These are phyloP conservation scores for Lenwebbia sp. DNA, from an alignment of 345 rosid species.

Conservation along the genomic window DNA sequence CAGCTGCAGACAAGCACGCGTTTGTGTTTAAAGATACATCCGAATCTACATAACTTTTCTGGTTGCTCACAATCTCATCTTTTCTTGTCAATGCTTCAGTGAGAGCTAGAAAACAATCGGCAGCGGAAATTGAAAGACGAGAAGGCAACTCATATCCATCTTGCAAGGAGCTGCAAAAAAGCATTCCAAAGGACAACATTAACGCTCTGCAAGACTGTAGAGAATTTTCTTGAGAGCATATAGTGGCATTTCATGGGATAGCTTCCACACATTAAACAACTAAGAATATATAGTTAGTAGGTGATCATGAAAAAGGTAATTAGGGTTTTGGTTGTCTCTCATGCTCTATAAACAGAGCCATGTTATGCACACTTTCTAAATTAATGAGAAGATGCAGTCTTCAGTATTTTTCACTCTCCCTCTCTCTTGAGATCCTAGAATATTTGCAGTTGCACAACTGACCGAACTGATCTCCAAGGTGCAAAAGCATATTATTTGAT, in stretches of 20 bases:
- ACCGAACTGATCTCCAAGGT: background rate
- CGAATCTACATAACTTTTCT: constrained; percentile 16
- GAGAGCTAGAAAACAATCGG: constrained; percentile 73
- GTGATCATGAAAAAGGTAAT: background rate
- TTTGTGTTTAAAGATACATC: constrained; percentile 17
- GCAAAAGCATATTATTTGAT: background rate
- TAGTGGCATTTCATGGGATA: background rate
- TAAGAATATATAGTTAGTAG: background rate
- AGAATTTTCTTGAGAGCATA: background rate
- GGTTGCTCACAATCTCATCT: constrained; percentile 22
- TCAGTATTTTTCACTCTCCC: background rate
- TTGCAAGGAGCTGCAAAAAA: constrained; percentile 44
- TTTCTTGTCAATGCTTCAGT: constrained; percentile 62
- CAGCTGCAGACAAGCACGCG: constrained; percentile 12
- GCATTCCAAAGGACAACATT: background rate
- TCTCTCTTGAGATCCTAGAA: background rate
- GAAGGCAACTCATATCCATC: constrained; percentile 81
- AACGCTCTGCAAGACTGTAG: background rate
- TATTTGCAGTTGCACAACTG: background rate
- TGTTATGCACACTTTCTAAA: background rate
- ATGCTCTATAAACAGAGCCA: background rate
- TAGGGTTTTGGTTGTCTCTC: background rate
- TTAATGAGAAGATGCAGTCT: background rate
- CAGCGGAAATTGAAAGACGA: constrained; percentile 78
- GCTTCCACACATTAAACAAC: background rate